Base-by-base conservation (phyloP, 2,329 filamentous ascomycete species). In the Cladosporium sp. region DNA sequence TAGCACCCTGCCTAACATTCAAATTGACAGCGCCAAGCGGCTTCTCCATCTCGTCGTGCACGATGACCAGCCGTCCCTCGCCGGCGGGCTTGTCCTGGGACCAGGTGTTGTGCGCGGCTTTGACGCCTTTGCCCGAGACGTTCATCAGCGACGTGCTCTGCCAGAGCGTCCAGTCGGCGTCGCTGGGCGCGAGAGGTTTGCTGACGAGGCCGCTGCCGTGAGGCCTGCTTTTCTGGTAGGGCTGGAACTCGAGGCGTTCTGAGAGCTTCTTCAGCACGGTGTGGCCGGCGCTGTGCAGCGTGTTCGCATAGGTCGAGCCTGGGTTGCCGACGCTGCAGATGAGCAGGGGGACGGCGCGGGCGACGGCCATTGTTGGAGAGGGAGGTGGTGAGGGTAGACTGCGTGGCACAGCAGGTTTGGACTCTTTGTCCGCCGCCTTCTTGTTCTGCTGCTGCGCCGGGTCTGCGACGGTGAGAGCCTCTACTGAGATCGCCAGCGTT, bases 311-410 rank as follows among this genome's bases (percentile, higher is more conserved):
- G 25, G 79, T 76, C 2, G 87, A 81, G 7, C 85, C 82, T 7
- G 91, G 92, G 72, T 98, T 98, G 70, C 95, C 95, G 68, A 99
- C 85, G 68, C 92, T 95, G 80, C 93, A 86, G 72, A 98, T 84
- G 65, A 98, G 86, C 71, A 96, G 87, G 46, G 81, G 79, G 60
- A 77, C 70, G 21, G 73, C 70, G 18, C 70, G 72, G 32, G 70
- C 69, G 36, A 72, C 68, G 7, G 74, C 70, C 71, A 76, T 75
- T 25, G 25, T 16, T 18, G 59, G 58, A 11, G 59, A 18, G 13
- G 28, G n/a, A 23, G 54, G 36, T 32, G 53, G 43, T 32, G 54
- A 32, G 8, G 54, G 53, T 18, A 59, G 54, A 16, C 72, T 16
- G 68, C 66, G 56, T 54, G 54, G 46, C 34, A 65, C 14, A 43